Base-by-base conservation (phyloP, 495 filamentous ascomycete genomes). In the Hypoxylon lenormandii region DNA sequence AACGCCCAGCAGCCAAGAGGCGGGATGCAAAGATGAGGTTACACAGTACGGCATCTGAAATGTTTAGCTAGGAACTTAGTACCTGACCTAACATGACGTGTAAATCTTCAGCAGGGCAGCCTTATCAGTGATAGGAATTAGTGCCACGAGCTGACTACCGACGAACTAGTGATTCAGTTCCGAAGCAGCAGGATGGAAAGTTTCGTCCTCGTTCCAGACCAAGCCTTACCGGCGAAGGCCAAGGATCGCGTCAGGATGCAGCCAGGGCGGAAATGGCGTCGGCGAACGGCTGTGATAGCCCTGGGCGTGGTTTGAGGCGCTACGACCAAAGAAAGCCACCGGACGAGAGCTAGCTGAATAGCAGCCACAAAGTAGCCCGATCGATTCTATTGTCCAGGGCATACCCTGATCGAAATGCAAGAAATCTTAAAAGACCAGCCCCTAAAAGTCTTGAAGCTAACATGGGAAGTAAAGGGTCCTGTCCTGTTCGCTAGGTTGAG, bases 331-430 rank as follows among this genome's bases (percentile, higher is more conserved):
- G 28, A 23, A 38, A 36, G 42, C 22, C 22, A 66, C 46, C 58
- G 57, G 57, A 54, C 46, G 40, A 33, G 40, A 59, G 22, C 45
- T 12, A 58, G 62, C 58, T 63, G 57, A 66, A 66, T 15, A 36
- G 1, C 57, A 71, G 62, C 62, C 62, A 70, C 61, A 59, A 33
- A 13, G 33, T 30, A 55, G 47, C 38, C 37, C 30, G 37, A 54
- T 22, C 23, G 16, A 40, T 36, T 37, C 45, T 40, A 36, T n/a
- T 47, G 40, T n/a, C 57, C 22, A 47, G 68, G 58, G 52, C 54
- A 45, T 62, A 37, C 62, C 62, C 53, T 53, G 58, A 59, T 50
- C 23, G 36, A 60, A 43, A 48, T 60, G 51, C 45, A 59, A 36
- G 45, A 53, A 55, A 47, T 62, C 15, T 53, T 50, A 36, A 15